Evolutionary conservation across 1,139 yeast genomes (phyloP), one percentile per base, ranked within the genome.

Genomic region (Nakaseomyces nivariensis): DNA sequence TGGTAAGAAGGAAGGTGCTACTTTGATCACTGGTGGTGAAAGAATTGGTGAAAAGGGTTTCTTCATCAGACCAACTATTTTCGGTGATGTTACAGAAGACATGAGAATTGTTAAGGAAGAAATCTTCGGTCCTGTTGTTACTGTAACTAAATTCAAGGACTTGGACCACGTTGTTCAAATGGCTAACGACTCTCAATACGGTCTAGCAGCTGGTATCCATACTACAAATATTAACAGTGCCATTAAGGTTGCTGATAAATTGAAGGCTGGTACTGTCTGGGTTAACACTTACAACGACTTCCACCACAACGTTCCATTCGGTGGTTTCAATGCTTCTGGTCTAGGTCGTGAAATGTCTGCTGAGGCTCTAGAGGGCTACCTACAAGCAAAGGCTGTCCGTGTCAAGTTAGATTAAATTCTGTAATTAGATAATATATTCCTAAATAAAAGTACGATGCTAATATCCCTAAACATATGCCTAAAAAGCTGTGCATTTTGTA

Each of bases 31-130:
- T 55, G 85, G 85, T 68, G 85, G 85, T 73, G 73, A 71, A 58
- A 75, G 81, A 70, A 48, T 65, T 27, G 79, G 75, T 50, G 52
- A 64, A 52, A 79, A 78, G 67, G 89, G 89, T 58, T 82, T 67
- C 72, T 83, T 78, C 60, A 67, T 83, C 54, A 72, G 77, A 66
- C 89, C 90, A 66, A 83, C 90, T 45, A 74, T 83, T 53, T 82
- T 83, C 58, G 76, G 80, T 56, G 79, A 81, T 61, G 87, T 81
- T 54, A 70, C 66, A 41, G 82, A 78, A 61, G 72, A 76, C 56
- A 79, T 80, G 83, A 70, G 69, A 62, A 81, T 83, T 61, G 81
- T 79, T 55, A 75, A 71, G 63, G 90, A 84, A 58, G 92, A 84
- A 65, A 79, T 79, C 59, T 79, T 79, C 54, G 85, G 85, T 51